Evolutionary conservation across 164 flowering plant species (phyloP), one percentile per base, ranked within the genome.

Genomic region (Annona squamosa): DNA sequence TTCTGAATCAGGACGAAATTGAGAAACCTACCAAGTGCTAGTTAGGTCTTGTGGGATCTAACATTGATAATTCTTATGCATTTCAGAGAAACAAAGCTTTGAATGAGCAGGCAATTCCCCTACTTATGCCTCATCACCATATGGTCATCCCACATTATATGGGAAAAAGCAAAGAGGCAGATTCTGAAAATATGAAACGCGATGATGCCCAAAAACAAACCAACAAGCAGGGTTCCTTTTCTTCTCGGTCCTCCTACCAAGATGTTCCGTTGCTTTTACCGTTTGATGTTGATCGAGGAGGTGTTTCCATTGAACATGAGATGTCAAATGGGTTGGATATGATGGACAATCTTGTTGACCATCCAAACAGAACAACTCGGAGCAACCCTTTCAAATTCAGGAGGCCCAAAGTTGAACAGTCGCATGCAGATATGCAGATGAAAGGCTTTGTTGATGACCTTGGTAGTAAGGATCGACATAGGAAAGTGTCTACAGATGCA

Each of bases 61-160:
- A 26, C 37, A 52, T 10, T 76, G 61, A 70, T 67, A 59, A 65
- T 47, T 43, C 9, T 63, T 72, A 9, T 48, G 52, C 62, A 9
- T 57, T 77, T 80, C 89, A 96, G 99, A 93, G 99, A 80, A 96
- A 86, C 80, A 96, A 96, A 83, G 99, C 99, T 81, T 97, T 91
- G 63, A 82, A 90, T 84, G 97, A 93, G 81, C 87, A 90, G 82
- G 83, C 97, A 72, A 96, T 96, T 79, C 99, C 99, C 48, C 83
- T 93, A 46, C 92, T 95, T 67, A 90, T 96, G 87, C 99, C 99
- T 79, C 98, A 96, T 74, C 99, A 96, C 4, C 99, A 96, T 84
- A 96, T 93, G 98, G 99, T 96, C 74, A 93, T 96, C 79, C 99
- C 99, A 61, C 99, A 96, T 81, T 96, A 93, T 75, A 73, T 87